Evolutionary conservation across 108 stramenopile species (phyloP).

Genomic region (Fragilaria radians): DNA sequence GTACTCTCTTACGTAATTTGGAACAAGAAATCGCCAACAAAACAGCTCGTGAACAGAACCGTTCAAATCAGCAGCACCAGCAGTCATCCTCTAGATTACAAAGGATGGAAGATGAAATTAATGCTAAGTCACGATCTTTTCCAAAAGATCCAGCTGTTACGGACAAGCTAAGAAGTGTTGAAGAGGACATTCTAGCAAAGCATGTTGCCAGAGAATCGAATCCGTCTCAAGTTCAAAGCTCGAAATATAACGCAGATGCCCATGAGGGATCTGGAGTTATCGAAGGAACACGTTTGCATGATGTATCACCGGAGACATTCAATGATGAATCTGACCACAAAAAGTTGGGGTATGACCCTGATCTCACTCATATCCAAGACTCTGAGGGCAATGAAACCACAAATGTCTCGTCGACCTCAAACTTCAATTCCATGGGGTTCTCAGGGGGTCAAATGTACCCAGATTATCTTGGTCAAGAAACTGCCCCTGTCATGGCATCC

Average conservation of each 20-base stretch:
- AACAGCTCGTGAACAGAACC: neutral
- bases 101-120: neutral
- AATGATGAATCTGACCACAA: too few relatives aligned
- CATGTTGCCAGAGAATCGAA: neutral
- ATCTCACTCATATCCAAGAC: neutral
- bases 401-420: neutral
- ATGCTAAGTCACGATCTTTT: neutral
- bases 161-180: too few relatives aligned
- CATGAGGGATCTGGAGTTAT: neutral
- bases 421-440: neutral
- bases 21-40: conserved; percentile 3
- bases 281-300: too few relatives aligned
- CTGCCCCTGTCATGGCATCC: neutral
- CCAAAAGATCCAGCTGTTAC: too few relatives aligned
- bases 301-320: too few relatives aligned
- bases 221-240: neutral
- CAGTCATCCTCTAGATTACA: neutral
- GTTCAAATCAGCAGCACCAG: neutral
- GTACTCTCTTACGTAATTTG: neutral
- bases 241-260: too few relatives aligned
- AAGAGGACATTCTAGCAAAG: conserved; percentile 3
- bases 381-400: neutral
- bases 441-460: neutral
- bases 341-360: neutral
- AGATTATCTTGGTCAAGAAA: neutral